These are phyloP conservation scores for Catharanthus roseus DNA, from an alignment of 257 asterid species.

Conservation along the genomic window DNA sequence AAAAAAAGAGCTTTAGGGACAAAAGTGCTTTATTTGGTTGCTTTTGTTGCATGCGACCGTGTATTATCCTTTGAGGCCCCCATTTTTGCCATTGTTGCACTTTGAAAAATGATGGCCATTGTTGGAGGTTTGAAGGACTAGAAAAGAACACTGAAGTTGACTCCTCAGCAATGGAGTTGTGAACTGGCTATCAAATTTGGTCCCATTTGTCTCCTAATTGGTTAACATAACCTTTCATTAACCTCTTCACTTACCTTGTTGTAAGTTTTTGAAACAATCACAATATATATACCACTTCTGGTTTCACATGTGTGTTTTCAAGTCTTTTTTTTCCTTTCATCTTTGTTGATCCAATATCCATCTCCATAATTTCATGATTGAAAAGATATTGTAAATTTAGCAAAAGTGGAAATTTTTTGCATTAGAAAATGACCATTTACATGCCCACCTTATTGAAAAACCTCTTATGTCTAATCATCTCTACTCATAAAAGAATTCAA, in stretches of 20 bases:
- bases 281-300: slow-evolving; percentile 6
- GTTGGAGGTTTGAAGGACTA: slow-evolving; percentile 49
- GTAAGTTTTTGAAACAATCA: slow-evolving; percentile 29
- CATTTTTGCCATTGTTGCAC: slow-evolving; percentile 14
- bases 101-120: slow-evolving; percentile 41
- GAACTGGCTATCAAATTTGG: slow-evolving; percentile 43
- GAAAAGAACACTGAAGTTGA: slow-evolving; percentile 64
- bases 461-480: slow-evolving; percentile 1
- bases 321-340: neutral
- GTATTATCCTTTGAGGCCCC: slow-evolving; percentile 14
- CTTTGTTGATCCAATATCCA: slow-evolving; percentile 3
- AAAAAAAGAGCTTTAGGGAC: slow-evolving; percentile 24
- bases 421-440: slow-evolving; percentile 6
- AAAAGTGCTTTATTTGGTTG: slow-evolving; percentile 33
- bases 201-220: slow-evolving; percentile 63
- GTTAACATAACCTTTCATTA: slow-evolving; percentile 48
- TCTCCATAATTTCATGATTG: slow-evolving; percentile 11
- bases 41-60: slow-evolving; percentile 80
- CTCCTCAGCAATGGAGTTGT: slow-evolving; percentile 56
- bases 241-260: slow-evolving; percentile 24
- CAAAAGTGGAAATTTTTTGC: neutral
- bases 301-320: slow-evolving; percentile 32
- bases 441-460: neutral
- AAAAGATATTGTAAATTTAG: neutral
- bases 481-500: neutral